phyloP scores from a whole-genome alignment of 1,139 yeast genomes.

The Lodderomyces beijingensis region DNA sequence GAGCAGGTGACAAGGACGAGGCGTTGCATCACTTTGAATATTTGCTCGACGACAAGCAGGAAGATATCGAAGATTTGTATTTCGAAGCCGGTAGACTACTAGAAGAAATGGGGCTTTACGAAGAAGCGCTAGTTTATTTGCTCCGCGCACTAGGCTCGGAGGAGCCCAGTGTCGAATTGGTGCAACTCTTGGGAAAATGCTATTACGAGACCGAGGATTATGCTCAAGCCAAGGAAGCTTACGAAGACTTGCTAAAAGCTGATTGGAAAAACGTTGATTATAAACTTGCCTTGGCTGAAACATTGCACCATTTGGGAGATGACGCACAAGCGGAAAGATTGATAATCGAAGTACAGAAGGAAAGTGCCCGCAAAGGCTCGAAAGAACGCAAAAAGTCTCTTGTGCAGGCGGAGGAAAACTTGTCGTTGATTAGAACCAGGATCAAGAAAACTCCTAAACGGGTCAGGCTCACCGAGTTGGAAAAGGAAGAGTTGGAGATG shows the following conservation, averaged over 20 bases:
- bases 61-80: conserved; percentile 65
- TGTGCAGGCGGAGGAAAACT: conserved; percentile 11
- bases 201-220: conserved; percentile 68
- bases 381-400: conserved; percentile 1
- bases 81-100: conserved; percentile 73
- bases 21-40: conserved; percentile 62
- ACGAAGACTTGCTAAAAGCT: conserved; percentile 48
- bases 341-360: conserved; percentile 45
- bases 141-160: conserved; percentile 44
- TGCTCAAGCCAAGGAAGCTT: conserved; percentile 64
- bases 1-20: conserved; percentile 60
- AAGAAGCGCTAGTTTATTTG: conserved; percentile 69
- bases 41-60: conserved; percentile 55
- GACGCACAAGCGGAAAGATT: conserved; percentile 56
- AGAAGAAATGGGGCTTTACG: conserved; percentile 62
- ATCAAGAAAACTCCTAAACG: conserved; percentile 22
- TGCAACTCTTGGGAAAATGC: conserved; percentile 70
- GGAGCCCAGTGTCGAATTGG: conserved; percentile 19
- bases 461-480: conserved; percentile 42
- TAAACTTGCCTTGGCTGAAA: conserved; percentile 76
- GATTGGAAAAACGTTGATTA: conserved; percentile 70
- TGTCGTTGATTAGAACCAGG: conserved; percentile 25
- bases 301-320: conserved; percentile 68
- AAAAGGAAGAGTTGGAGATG: conserved; percentile 54
- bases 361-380: conserved; percentile 8